Base-by-base conservation (phyloP, 441 rosid species). In the Flueggea neowawraea region DNA sequence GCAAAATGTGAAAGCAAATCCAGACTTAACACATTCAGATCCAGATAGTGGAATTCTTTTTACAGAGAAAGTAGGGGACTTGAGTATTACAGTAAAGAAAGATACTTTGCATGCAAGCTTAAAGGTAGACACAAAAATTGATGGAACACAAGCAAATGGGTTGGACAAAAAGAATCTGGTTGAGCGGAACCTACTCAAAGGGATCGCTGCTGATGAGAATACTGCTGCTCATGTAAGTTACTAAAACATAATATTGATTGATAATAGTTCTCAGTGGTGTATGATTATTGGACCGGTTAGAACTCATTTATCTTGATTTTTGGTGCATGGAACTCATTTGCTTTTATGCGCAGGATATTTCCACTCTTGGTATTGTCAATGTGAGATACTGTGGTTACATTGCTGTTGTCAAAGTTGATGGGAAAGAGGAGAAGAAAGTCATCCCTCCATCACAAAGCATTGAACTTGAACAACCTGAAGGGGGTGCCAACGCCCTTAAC, bases 181-280 rank as follows among this genome's bases (percentile, higher is more conserved):
- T 5, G 70, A 69, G 60, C 69, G 77, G 74, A 82, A 84, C 77
- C 72, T 87, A 56, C 79, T 87, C 64, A 87, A 84, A 76, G 94
- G 94, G 69, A 61, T 87, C 51, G 82, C 88, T 53, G 90, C 94
- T 57, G 87, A 84, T 74, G 94, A 84, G 73, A 87, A 78, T 72
- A 85, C 84, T 33, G 75, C 82, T 62, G 79, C 85, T 58, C 94
- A 73, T 65, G 90, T 87, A 78, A 82, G 86, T 67, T 31, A 41
- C 56, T 65, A 13, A 49, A 47, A 47, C 28, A 54, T 66, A 5
- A 33, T 16, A 52, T 13, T 51, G 50, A 13, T 43, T 39, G 62
- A 53, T 56, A 17, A 52, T 57, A 33, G 12, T 12, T 11, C 50
- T 14, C 41, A 1, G 41, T 47, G 7, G 14, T 10, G 0, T 47